phyloP scores from a whole-genome alignment of 495 filamentous ascomycete species.

The Lichenothelia convexa region DNA sequence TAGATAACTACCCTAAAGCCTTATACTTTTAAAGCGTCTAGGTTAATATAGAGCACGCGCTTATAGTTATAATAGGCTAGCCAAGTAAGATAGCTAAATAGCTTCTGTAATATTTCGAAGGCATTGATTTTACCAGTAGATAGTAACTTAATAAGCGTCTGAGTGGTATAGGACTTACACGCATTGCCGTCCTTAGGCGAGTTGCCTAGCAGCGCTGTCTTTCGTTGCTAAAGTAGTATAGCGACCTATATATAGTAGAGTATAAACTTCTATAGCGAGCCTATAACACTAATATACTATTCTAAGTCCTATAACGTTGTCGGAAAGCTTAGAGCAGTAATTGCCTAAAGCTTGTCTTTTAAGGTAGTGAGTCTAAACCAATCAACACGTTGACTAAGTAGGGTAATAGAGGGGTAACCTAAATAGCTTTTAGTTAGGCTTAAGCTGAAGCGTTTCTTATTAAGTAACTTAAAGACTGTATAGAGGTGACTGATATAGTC shows the following conservation, averaged over 20 bases:
- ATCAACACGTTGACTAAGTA: background rate
- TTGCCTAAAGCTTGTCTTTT: background rate
- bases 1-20: background rate
- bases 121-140: background rate
- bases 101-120: too few relatives aligned
- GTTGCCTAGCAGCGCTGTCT: background rate
- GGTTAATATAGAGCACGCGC: background rate
- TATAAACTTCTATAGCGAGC: background rate
- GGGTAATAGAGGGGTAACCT: background rate
- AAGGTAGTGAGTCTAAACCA: background rate
- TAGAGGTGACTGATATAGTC: background rate
- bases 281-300: background rate
- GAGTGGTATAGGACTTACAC: too few relatives aligned
- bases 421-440: background rate
- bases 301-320: background rate
- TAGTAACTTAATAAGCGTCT: too few relatives aligned
- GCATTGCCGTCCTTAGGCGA: background rate
- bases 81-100: too few relatives aligned
- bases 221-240: background rate
- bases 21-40: background rate
- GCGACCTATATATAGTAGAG: background rate
- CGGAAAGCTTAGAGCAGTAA: background rate
- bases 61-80: background rate
- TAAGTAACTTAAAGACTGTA: background rate
- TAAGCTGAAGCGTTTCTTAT: background rate